Evolutionary conservation across 2,329 filamentous ascomycete genomes (phyloP).

Genomic region (Tothia fuscella): DNA sequence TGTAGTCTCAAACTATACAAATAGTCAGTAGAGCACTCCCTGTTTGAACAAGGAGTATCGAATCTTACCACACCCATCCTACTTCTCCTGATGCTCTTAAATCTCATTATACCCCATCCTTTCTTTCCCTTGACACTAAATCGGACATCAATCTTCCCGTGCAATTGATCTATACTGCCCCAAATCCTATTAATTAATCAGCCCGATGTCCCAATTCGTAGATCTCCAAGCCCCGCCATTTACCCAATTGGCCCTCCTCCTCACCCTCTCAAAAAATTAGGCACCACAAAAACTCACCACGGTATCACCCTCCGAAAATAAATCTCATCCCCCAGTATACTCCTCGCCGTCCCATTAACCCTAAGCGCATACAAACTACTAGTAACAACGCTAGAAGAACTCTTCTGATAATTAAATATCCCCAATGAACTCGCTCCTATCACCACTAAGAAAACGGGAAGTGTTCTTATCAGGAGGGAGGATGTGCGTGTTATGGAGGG

Average conservation of each 20-base stretch:
- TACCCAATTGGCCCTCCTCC: slow-evolving; percentile 18
- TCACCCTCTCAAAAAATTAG: too few species aligned
- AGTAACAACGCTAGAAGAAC: slow-evolving; percentile 67
- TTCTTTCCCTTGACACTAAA: slow-evolving; percentile 79
- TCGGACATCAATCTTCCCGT: slow-evolving; percentile 75
- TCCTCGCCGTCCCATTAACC: slow-evolving; percentile 62
- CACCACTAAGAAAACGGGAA: slow-evolving; percentile 68
- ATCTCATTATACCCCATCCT: slow-evolving; percentile 60
- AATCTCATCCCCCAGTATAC: slow-evolving; percentile 62
- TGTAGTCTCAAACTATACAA: slow-evolving; percentile 62
- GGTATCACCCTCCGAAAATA: slow-evolving; percentile 38
- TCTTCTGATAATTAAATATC: slow-evolving; percentile 99
- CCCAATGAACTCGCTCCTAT: slow-evolving; percentile 62
- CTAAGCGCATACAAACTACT: slow-evolving; percentile 87
- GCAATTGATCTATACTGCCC: slow-evolving; percentile 76
- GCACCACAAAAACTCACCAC: too few species aligned
- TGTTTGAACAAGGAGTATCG: not conserved
- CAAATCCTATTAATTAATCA: too few species aligned
- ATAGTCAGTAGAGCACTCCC: slow-evolving; percentile 11
- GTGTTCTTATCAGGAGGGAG: slow-evolving; percentile 40
- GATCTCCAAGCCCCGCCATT: not conserved
- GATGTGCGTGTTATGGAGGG: slow-evolving; percentile 27
- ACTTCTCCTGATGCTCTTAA: slow-evolving; percentile 61
- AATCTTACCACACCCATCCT: slow-evolving; percentile 45
- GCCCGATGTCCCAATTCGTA: too few species aligned